Evolutionary conservation across 75 land plant genomes (phyloP).

Genomic region (Ceratopteris richardii): DNA sequence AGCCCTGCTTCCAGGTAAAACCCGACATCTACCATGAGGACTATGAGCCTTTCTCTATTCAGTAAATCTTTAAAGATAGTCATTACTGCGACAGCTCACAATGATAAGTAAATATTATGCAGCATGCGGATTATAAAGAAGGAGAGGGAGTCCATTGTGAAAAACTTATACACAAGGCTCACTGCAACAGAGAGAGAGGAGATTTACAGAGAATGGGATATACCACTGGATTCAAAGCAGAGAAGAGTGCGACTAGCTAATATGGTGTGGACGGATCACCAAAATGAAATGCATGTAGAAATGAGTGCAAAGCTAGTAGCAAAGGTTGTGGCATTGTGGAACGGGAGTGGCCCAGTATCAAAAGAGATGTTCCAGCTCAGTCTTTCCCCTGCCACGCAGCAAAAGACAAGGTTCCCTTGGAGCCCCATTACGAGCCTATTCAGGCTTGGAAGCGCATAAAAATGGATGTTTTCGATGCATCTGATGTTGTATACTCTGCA

Average conservation of each 20-base stretch:
- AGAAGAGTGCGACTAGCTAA: slow-evolving; percentile 45
- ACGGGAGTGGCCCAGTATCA: slow-evolving; percentile 29
- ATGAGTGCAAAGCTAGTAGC: slow-evolving; percentile 62
- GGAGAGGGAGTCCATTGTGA: slow-evolving; percentile 58
- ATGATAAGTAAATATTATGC: too few species aligned
- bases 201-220: slow-evolving; percentile 51
- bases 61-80: too few species aligned
- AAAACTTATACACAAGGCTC: slow-evolving; percentile 41
- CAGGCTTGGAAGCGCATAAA: too few species aligned
- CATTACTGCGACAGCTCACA: too few species aligned
- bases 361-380: slow-evolving; percentile 88
- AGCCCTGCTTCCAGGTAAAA: slow-evolving; percentile 37
- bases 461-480: background rate
- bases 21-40: too few species aligned
- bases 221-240: slow-evolving; percentile 44
- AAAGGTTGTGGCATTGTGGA: slow-evolving; percentile 51
- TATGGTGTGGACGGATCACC: slow-evolving; percentile 46
- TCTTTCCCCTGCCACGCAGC: background rate
- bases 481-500: too few species aligned
- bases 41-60: too few species aligned
- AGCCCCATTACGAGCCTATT: slow-evolving; percentile 1
- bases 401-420: background rate
- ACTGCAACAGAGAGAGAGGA: slow-evolving; percentile 40
- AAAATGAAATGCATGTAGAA: slow-evolving; percentile 42
- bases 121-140: slow-evolving; percentile 45